Evolutionary conservation across 2,329 filamentous ascomycete species (phyloP).

Genomic region (Penicillium expansum): DNA sequence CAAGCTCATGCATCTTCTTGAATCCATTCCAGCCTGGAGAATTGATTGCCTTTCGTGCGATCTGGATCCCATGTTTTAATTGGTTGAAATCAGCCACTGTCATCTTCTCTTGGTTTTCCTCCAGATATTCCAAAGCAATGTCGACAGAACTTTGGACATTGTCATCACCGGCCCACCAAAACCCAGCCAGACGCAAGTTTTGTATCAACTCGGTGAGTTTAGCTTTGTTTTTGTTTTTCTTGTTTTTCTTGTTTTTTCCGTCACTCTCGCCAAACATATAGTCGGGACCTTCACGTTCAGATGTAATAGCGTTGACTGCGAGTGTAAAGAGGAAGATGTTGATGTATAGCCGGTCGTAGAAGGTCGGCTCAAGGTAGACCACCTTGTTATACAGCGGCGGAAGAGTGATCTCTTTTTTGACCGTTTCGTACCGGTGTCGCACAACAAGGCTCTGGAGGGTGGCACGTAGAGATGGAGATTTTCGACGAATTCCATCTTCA

Average conservation of each 20-base stretch:
- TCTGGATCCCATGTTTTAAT: slow-evolving; percentile 63
- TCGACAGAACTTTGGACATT: slow-evolving; percentile 64
- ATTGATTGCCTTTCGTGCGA: slow-evolving; percentile 58
- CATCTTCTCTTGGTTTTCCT: slow-evolving; percentile 59
- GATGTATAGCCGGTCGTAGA: slow-evolving; percentile 76
- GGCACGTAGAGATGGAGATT: slow-evolving; percentile 53
- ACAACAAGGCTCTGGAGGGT: slow-evolving; percentile 78
- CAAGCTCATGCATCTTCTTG: slow-evolving; percentile 72
- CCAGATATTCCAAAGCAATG: slow-evolving; percentile 66
- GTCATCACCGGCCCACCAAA: slow-evolving; percentile 79
- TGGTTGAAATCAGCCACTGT: slow-evolving; percentile 58
- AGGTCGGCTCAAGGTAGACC: slow-evolving; percentile 74
- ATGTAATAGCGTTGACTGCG: slow-evolving; percentile 82
- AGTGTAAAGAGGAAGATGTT: slow-evolving; percentile 85
- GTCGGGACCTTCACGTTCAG: slow-evolving; percentile 76
- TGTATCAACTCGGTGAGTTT: slow-evolving; percentile 64
- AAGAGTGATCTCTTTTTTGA: slow-evolving; percentile 61
- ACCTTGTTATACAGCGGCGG: slow-evolving; percentile 71
- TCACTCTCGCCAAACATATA: slow-evolving; percentile 78
- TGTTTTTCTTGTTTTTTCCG: neutral
- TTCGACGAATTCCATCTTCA: slow-evolving; percentile 52
- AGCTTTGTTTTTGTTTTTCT: slow-evolving; percentile 58
- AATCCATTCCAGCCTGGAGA: slow-evolving; percentile 66
- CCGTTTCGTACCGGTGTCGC: slow-evolving; percentile 71
- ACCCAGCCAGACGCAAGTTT: slow-evolving; percentile 79